Evolutionary conservation across 2,329 filamentous ascomycete species (phyloP).

Genomic region (Paracorniculantispora psalliotae): DNA sequence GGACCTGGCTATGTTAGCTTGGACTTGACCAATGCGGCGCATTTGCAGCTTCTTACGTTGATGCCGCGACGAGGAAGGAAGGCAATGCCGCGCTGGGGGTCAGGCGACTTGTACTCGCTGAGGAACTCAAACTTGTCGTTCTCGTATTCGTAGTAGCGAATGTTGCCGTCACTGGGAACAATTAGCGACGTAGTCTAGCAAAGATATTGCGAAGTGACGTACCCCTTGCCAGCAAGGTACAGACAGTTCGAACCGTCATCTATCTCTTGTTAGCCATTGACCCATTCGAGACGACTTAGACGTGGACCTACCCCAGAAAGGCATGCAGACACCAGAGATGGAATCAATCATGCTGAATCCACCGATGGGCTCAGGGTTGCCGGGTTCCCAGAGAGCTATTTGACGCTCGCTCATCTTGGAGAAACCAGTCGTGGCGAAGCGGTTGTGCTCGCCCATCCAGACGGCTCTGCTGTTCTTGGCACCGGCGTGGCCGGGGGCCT

Average conservation of each 20-base stretch:
- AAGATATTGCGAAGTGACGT: conserved; percentile 31
- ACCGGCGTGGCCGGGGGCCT: conserved; percentile 78
- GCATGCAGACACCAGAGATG: conserved; percentile 97
- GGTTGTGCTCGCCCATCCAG: conserved; percentile 96
- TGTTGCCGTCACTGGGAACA: conserved; percentile 72
- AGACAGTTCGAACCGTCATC: conserved; percentile 89
- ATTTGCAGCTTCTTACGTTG: conserved; percentile 54
- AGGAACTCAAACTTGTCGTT: conserved; percentile 98
- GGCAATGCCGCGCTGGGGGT: conserved; percentile 89
- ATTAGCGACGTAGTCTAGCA: conserved; percentile 36
- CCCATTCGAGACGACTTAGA: neutral
- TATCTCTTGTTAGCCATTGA: conserved; percentile 26
- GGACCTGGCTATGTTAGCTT: conserved; percentile 50
- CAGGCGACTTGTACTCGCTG: conserved; percentile 93
- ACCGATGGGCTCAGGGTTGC: conserved; percentile 78
- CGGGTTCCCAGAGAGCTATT: conserved; percentile 90
- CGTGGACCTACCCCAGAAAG: conserved; percentile 74
- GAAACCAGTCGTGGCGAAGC: conserved; percentile 94
- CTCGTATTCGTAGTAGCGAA: conserved; percentile 96
- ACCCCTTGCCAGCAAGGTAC: conserved; percentile 90
- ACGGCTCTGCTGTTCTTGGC: conserved; percentile 97
- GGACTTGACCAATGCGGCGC: too few relatives aligned
- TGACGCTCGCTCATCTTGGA: conserved; percentile 98
- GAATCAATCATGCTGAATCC: conserved; percentile 89
- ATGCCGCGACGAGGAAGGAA: conserved; percentile 94